Evolutionary conservation across 495 filamentous ascomycete genomes (phyloP), one percentile per base, ranked within the genome.

Genomic region (Penicillium cosmopolitanum): DNA sequence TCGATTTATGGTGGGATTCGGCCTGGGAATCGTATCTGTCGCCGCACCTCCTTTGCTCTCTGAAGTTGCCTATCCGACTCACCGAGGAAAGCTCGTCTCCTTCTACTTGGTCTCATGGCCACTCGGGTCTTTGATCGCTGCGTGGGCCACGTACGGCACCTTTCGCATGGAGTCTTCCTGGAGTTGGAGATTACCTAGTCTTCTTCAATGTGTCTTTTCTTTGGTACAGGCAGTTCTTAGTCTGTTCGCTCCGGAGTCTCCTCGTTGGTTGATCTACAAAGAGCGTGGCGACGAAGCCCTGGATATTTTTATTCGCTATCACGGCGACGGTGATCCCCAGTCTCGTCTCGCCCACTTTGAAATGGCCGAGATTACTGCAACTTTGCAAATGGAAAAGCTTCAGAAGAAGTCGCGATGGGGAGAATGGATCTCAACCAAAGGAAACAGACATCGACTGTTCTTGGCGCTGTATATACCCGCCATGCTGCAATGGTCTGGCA

Each of bases 401-500:
- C 67, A 68, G 47, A 70, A 77, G 54, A 65, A 62, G 53, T 69
- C 55, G 38, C 63, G 66, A 35, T 82, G 75, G 70, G 50, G 56
- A 35, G 85, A 89, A 62, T 85, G 89, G 76, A 77, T 89, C 76
- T 72, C 71, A 52, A 88, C 87, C 56, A 84, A 81, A 71, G 87
- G 88, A 58, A 91, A 91, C 75, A 80, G 84, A 8, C 85, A 87
- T 65, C 81, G 87, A 18, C 64, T 89, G 7, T 59, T 71, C 46
- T 66, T 90, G 33, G 79, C 85, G 28, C 68, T 87, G 40, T 82
- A 80, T 23, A 76, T 87, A 35, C 85, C 85, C 65, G 65, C 71
- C 53, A 76, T 76, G 53, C 84, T 82, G 6, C 87, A 89, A 71
- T 89, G 85, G 84, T 84, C 81, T 35, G 87, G 87, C 46, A 89